Evolutionary conservation across 2,329 filamentous ascomycete genomes (phyloP).

Genomic region (Leptographium flavum): DNA sequence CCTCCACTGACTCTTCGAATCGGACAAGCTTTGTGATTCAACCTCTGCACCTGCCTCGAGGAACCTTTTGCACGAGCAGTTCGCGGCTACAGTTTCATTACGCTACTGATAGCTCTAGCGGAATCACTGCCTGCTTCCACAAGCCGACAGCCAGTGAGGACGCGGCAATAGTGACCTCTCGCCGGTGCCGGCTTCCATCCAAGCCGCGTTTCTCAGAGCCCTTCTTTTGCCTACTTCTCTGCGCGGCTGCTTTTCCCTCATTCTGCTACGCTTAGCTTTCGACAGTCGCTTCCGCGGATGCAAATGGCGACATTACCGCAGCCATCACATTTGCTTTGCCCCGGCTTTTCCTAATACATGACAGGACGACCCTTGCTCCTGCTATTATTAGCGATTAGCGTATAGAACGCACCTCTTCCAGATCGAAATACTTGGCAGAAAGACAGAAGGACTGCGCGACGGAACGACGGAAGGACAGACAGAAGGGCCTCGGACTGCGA

Average conservation of each 20-base stretch:
- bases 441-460: background rate
- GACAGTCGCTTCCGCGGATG: background rate
- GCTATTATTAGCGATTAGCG: background rate
- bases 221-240: background rate
- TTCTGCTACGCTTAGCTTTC: background rate
- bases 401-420: background rate
- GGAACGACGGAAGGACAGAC: background rate
- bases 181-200: background rate
- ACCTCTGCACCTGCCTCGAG: background rate
- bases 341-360: slow-evolving; percentile 6
- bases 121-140: background rate
- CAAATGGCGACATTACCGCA: slow-evolving; percentile 5
- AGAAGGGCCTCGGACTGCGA: background rate
- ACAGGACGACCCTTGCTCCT: background rate
- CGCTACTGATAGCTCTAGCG: background rate
- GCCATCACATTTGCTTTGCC: background rate
- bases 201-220: background rate
- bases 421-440: background rate
- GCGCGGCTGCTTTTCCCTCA: background rate
- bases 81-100: background rate
- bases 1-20: background rate
- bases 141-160: background rate
- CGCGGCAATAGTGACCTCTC: background rate
- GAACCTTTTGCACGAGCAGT: background rate
- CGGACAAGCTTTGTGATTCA: background rate